phyloP scores from a whole-genome alignment of 2,329 filamentous ascomycete species.

The Fusarium sp. region DNA sequence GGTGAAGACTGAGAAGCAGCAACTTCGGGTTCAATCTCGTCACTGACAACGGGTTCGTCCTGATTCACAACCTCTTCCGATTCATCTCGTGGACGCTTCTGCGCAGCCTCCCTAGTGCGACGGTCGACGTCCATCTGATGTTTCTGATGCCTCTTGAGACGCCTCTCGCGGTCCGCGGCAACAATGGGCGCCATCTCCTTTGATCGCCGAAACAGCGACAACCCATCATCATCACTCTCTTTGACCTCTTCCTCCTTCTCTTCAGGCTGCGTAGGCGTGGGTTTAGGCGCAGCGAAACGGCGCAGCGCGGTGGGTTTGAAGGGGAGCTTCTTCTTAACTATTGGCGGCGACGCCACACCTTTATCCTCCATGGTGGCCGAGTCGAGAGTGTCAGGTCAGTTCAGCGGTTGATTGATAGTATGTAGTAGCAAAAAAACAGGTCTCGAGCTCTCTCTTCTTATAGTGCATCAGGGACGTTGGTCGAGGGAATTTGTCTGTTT shows the following conservation, averaged over 20 bases:
- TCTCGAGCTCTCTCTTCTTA: background rate
- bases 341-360: constrained; percentile 40
- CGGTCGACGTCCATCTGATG: constrained; percentile 37
- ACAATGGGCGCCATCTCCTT: constrained; percentile 61
- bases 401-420: background rate
- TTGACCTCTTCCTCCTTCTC: constrained; percentile 23
- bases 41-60: background rate
- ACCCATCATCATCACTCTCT: constrained; percentile 48
- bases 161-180: constrained; percentile 54
- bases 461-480: background rate
- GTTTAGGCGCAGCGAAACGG: constrained; percentile 43
- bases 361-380: constrained; percentile 48
- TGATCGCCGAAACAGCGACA: constrained; percentile 63
- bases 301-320: constrained; percentile 63
- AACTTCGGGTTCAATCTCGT: background rate
- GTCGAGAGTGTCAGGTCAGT: constrained; percentile 15
- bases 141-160: constrained; percentile 42
- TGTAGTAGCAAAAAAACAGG: constrained; percentile 9
- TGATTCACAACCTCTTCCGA: constrained; percentile 23
- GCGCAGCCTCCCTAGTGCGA: constrained; percentile 18
- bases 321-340: constrained; percentile 56
- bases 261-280: constrained; percentile 18
- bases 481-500: background rate
- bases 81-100: constrained; percentile 40
- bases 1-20: background rate